Evolutionary conservation across 129 eudicot genomes (phyloP).

Genomic region (Saussurea involucrata): DNA sequence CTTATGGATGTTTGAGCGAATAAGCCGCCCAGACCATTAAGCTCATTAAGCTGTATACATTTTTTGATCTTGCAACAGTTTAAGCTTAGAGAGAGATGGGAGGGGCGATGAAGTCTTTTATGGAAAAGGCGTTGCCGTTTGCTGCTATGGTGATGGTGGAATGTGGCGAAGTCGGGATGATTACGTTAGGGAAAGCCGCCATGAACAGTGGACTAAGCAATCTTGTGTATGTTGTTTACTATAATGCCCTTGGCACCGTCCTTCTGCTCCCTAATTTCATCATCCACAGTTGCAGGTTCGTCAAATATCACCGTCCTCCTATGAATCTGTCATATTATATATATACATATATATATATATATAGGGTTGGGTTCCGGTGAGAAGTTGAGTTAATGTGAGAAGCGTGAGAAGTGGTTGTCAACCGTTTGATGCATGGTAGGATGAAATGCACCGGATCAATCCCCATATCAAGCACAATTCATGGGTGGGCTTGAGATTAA

Average conservation of each 20-base stretch:
- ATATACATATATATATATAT: too few species aligned
- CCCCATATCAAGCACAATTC: too few species aligned
- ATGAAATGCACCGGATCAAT: too few species aligned
- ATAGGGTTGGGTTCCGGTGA: too few species aligned
- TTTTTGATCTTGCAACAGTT: not conserved
- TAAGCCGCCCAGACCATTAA: not conserved
- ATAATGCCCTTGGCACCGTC: conserved; percentile 46
- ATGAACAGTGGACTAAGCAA: conserved; percentile 46
- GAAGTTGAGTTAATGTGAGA: too few species aligned
- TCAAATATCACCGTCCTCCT: not conserved
- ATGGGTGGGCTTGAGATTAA: too few species aligned
- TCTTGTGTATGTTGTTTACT: conserved; percentile 56
- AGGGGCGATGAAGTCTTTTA: conserved; percentile 9
- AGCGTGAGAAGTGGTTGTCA: too few species aligned
- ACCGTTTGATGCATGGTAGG: too few species aligned
- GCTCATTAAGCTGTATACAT: not conserved
- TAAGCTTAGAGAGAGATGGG: not conserved
- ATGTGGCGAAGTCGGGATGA: conserved; percentile 45
- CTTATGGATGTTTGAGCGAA: too few species aligned
- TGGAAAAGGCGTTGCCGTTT: conserved; percentile 41
- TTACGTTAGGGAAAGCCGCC: conserved; percentile 57
- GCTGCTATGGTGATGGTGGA: conserved; percentile 49
- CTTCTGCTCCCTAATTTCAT: conserved; percentile 46
- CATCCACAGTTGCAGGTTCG: conserved; percentile 44
- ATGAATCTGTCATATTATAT: not conserved